These are phyloP conservation scores for Jamesozyma jinghongensis DNA, from an alignment of 805 yeast species.

Conservation along the genomic window DNA sequence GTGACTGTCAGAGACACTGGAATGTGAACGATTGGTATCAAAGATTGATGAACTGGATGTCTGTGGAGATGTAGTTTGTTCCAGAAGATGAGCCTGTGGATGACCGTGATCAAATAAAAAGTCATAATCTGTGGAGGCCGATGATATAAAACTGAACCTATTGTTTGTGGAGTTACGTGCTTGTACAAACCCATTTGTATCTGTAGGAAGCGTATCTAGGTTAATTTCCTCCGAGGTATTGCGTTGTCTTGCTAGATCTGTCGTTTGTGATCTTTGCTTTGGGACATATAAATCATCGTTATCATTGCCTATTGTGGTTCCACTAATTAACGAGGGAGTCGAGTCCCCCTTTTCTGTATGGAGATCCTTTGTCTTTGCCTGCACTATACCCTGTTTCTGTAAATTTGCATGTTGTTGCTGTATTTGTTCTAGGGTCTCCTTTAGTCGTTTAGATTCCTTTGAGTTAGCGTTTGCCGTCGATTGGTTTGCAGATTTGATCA, in stretches of 20 bases:
- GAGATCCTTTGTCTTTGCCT: slow-evolving; percentile 3
- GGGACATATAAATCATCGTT: no score
- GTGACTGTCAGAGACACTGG: slow-evolving; percentile 1
- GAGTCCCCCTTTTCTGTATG: neutral
- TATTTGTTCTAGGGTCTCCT: slow-evolving; percentile 16
- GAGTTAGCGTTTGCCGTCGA: slow-evolving; percentile 1
- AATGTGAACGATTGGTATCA: slow-evolving; percentile 1
- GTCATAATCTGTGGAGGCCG: slow-evolving; percentile 26
- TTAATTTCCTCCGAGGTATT: slow-evolving; percentile 3
- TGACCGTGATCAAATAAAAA: slow-evolving; percentile 6
- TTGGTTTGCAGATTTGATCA: slow-evolving; percentile 8
- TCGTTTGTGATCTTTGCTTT: no score
- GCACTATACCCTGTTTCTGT: neutral
- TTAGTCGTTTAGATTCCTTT: slow-evolving; percentile 3
- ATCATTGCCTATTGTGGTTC: no score
- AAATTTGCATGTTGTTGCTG: slow-evolving; percentile 7
- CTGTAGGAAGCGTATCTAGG: slow-evolving; percentile 4
- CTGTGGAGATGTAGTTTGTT: slow-evolving; percentile 3
- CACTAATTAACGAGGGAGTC: slow-evolving; percentile 7
- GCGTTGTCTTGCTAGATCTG: slow-evolving; percentile 11
- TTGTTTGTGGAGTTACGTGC: slow-evolving; percentile 6
- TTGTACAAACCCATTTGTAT: slow-evolving; percentile 8
- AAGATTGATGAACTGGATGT: neutral
- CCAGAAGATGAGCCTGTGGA: neutral
- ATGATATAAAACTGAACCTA: slow-evolving; percentile 28